phyloP scores from a whole-genome alignment of 2,329 filamentous ascomycete genomes.

The Plenodomus biglobosus region DNA sequence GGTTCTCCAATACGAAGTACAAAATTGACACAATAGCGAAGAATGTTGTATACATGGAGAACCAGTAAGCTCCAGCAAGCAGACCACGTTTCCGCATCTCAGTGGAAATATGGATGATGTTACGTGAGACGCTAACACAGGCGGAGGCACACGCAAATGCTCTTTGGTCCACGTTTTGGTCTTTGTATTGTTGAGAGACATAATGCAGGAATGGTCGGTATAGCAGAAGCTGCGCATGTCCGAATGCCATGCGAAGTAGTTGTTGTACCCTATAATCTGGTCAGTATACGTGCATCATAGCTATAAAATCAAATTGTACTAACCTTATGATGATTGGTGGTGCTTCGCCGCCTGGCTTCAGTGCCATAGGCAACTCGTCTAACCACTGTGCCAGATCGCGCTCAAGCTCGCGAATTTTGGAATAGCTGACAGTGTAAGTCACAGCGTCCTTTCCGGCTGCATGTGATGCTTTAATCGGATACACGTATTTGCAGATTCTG shows the following conservation, averaged over 20 bases:
- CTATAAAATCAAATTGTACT: slow-evolving; percentile 33
- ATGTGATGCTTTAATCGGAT: slow-evolving; percentile 59
- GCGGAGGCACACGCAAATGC: slow-evolving; percentile 75
- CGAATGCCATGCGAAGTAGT: slow-evolving; percentile 75
- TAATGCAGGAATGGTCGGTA: slow-evolving; percentile 85
- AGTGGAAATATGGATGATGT: slow-evolving; percentile 77
- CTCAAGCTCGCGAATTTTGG: slow-evolving; percentile 65
- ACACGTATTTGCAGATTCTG: slow-evolving; percentile 65
- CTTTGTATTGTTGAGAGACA: slow-evolving; percentile 61
- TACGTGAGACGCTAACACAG: slow-evolving; percentile 66
- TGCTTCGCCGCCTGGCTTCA: slow-evolving; percentile 78
- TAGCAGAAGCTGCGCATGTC: slow-evolving; percentile 78
- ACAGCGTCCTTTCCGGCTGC: slow-evolving; percentile 45
- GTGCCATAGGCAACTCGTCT: slow-evolving; percentile 68
- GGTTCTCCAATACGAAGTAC: slow-evolving; percentile 80
- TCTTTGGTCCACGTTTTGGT: slow-evolving; percentile 65
- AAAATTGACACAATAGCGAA: slow-evolving; percentile 78
- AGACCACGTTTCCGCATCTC: slow-evolving; percentile 75
- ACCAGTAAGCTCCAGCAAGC: slow-evolving; percentile 83
- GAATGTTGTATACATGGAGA: slow-evolving; percentile 81
- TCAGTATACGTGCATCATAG: slow-evolving; percentile 4
- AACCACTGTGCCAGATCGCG: slow-evolving; percentile 65
- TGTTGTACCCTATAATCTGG: slow-evolving; percentile 61
- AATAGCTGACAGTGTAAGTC: slow-evolving; percentile 64
- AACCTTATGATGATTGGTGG: slow-evolving; percentile 75